Percentiles rank a stretch among this genome's conserved stretches.
phyloP scores from a whole-genome alignment of 352 stramenopile genomes.

The Phytophthora megakarya region DNA sequence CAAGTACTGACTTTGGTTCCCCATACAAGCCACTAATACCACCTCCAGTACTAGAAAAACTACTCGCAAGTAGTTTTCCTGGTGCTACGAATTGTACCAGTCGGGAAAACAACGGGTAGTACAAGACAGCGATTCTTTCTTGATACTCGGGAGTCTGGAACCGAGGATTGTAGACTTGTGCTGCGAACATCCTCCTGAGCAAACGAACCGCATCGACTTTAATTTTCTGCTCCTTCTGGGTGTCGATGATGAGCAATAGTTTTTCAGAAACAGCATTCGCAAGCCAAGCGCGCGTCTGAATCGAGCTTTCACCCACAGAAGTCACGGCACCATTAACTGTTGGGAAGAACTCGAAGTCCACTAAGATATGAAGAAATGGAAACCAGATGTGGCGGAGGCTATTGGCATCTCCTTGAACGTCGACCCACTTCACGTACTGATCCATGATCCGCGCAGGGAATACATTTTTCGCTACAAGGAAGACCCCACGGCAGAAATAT shows the following conservation, averaged over 20 bases:
- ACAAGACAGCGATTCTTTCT: constrained; percentile 65
- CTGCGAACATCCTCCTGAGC: constrained; percentile 66
- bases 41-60: not conserved
- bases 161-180: constrained; percentile 57
- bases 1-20: constrained; percentile 16
- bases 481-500: constrained; percentile 57
- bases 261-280: constrained; percentile 56
- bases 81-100: constrained; percentile 57
- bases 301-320: not conserved
- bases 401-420: constrained; percentile 49
- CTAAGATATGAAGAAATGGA: constrained; percentile 63
- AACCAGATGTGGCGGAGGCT: constrained; percentile 71
- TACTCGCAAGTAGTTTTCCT: constrained; percentile 45
- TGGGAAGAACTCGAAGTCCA: constrained; percentile 77
- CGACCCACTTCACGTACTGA: constrained; percentile 50
- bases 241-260: constrained; percentile 55
- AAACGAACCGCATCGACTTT: constrained; percentile 52
- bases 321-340: constrained; percentile 52
- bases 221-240: constrained; percentile 71
- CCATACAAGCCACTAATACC: not conserved
- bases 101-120: constrained; percentile 53
- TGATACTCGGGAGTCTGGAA: constrained; percentile 52
- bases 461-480: constrained; percentile 54
- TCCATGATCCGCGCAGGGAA: constrained; percentile 50
- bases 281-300: constrained; percentile 48